Evolutionary conservation across 192 early-diverging fungal species (phyloP).

Genomic region (Mortierella alpina): DNA sequence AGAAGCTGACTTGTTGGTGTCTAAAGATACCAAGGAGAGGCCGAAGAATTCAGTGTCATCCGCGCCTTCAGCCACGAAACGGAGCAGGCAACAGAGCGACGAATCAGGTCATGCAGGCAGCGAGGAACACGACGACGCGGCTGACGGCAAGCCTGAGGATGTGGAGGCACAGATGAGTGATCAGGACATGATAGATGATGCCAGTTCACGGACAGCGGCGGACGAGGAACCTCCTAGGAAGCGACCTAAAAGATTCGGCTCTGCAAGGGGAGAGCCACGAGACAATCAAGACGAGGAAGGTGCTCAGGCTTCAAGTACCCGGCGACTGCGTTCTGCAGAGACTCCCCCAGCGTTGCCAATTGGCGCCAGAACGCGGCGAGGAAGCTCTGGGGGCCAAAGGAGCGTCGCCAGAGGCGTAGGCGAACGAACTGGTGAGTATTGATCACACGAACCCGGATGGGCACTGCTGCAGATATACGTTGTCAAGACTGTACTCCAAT

Average conservation of each 20-base stretch:
- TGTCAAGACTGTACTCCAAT: too few relatives aligned
- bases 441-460: neutral
- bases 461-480: too few relatives aligned
- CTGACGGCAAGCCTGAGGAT: neutral
- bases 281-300: slow-evolving; percentile 8
- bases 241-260: slow-evolving; percentile 3
- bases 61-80: too few relatives aligned
- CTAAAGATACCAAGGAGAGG: too few relatives aligned
- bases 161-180: neutral
- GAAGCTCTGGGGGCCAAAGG: slow-evolving; percentile 18
- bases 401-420: neutral
- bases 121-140: neutral
- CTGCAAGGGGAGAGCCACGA: neutral
- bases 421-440: slow-evolving; percentile 24
- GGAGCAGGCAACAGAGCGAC: too few relatives aligned
- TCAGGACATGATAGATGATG: too few relatives aligned
- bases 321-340: slow-evolving; percentile 34
- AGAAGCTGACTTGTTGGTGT: too few relatives aligned
- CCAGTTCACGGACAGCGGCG: too few relatives aligned
- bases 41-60: too few relatives aligned
- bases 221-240: slow-evolving; percentile 28
- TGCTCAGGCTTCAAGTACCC: neutral
- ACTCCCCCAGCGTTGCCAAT: neutral
- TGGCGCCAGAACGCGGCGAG: neutral
- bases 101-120: neutral